phyloP scores from a whole-genome alignment of 2,329 filamentous ascomycete species.

The Exophiala sp. region DNA sequence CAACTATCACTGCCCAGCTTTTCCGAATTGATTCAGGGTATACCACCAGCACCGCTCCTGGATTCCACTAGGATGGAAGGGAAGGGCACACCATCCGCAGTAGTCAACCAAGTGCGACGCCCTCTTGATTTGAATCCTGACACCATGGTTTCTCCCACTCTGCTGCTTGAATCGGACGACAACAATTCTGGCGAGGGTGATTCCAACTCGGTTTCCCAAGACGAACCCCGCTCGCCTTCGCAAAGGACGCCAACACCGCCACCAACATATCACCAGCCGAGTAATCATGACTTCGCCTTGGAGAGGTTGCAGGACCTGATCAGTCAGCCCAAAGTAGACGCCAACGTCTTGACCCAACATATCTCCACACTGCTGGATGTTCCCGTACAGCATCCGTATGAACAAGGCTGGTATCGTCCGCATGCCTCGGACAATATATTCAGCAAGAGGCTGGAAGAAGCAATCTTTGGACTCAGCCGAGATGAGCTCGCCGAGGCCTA shows the following conservation, averaged over 20 bases:
- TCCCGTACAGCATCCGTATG: conserved; percentile 9
- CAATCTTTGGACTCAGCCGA: not conserved
- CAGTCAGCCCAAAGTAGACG: not conserved
- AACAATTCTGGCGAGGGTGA: too few relatives aligned
- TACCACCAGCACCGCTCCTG: not conserved
- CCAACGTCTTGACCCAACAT: not conserved
- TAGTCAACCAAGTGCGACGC: not conserved
- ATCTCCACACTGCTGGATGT: conserved; percentile 3
- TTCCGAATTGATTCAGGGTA: conserved; percentile 5
- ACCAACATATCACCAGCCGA: not conserved
- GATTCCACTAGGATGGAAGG: not conserved
- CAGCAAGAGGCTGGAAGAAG: conserved; percentile 7
- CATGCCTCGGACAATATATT: conserved; percentile 6
- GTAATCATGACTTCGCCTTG: not conserved
- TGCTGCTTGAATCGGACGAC: too few relatives aligned
- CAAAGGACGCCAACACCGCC: not conserved
- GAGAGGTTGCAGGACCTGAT: not conserved
- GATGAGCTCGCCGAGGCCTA: conserved; percentile 12
- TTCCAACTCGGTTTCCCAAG: not conserved
- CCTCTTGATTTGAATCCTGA: too few relatives aligned
- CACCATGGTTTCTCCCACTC: too few relatives aligned
- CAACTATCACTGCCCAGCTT: not conserved
- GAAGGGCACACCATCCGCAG: not conserved
- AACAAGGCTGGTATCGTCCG: conserved; percentile 18
- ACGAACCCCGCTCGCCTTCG: not conserved